Conservation (phyloP, 768 basidiomycete genomes). For the Auricularia cornea region DNA sequence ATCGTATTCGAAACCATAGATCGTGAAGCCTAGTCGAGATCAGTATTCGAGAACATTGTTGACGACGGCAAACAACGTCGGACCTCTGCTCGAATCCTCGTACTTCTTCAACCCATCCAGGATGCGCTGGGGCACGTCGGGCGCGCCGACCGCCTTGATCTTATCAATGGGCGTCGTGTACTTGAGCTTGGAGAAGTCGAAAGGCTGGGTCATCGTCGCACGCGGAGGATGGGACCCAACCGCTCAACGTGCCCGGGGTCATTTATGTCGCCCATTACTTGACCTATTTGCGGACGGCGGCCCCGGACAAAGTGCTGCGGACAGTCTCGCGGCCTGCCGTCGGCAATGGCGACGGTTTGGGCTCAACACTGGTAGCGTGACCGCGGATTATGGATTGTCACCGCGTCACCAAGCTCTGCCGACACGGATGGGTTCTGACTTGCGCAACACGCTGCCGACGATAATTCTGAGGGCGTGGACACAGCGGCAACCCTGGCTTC, state of each 20-base stretch:
- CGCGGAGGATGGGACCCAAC: not conserved
- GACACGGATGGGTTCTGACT: too few species aligned
- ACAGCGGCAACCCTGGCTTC: too few species aligned
- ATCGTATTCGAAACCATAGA: constrained; percentile 21
- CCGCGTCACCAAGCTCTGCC: too few species aligned
- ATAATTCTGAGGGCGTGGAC: too few species aligned
- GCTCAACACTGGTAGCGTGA: too few species aligned
- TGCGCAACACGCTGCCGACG: too few species aligned
- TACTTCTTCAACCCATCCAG: constrained; percentile 30
- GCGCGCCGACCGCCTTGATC: constrained; percentile 32
- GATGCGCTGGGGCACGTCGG: constrained; percentile 24
- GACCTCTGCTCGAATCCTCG: constrained; percentile 31
- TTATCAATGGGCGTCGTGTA: constrained; percentile 13
- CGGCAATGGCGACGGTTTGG: too few species aligned
- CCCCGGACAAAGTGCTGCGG: not conserved
- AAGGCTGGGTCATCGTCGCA: not conserved
- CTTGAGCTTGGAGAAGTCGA: not conserved
- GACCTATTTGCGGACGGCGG: not conserved
- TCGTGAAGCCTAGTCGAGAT: constrained; percentile 18
- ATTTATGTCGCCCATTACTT: not conserved
- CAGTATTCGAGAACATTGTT: not conserved
- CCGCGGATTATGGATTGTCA: too few species aligned
- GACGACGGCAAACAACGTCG: not conserved
- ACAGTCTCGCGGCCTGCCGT: not conserved
- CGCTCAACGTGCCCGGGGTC: not conserved